phyloP scores from a whole-genome alignment of 202 grass and related monocot genomes.

The Miscanthus sacchariflorus region DNA sequence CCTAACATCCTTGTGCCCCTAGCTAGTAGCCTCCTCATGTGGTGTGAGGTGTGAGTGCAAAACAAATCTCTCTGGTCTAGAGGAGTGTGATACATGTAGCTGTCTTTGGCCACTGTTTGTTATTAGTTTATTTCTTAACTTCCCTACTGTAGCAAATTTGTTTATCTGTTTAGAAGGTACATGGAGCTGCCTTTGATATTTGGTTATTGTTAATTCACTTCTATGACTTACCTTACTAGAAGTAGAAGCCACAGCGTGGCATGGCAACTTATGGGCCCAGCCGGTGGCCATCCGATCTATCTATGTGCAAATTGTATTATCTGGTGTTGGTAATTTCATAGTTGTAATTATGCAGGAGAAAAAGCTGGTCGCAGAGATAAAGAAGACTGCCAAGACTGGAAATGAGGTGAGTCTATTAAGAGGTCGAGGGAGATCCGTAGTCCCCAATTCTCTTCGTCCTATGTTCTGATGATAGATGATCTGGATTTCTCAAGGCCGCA shows the following conservation, averaged over 20 bases:
- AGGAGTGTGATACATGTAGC: neutral
- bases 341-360: constrained; percentile 79
- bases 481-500: constrained; percentile 67
- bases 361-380: constrained; percentile 97
- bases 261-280: neutral
- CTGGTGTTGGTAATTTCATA: constrained; percentile 39
- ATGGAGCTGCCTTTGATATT: constrained; percentile 1
- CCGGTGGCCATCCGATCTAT: neutral
- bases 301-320: constrained; percentile 31
- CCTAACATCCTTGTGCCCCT: neutral
- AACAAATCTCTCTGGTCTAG: neutral
- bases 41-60: neutral
- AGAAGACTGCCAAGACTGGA: constrained; percentile 95
- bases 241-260: neutral
- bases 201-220: neutral
- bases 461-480: constrained; percentile 25
- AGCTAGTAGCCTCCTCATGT: neutral
- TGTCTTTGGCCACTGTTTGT: constrained; percentile 28
- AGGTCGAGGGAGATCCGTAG: constrained; percentile 10
- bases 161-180: constrained; percentile 7
- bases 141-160: neutral
- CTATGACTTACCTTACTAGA: constrained; percentile 4
- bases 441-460: constrained; percentile 20
- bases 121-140: constrained; percentile 7
- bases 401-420: constrained; percentile 76